phyloP scores from a whole-genome alignment of 768 basidiomycete genomes.

The Leccinum variicolor region DNA sequence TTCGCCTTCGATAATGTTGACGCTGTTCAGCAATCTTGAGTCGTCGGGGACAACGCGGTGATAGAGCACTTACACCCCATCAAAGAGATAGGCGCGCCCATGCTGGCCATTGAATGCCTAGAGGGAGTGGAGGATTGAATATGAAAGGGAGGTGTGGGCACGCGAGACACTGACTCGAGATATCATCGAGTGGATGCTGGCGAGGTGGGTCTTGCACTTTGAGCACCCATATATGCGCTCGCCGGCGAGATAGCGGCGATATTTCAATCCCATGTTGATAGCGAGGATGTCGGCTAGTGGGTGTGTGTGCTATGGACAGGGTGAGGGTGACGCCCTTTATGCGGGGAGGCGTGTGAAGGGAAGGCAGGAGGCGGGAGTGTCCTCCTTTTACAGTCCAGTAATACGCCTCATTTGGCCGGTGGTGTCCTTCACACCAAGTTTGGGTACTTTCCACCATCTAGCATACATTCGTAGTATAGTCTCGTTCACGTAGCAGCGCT shows the following conservation, averaged over 20 bases:
- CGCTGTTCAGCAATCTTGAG: conserved; percentile 44
- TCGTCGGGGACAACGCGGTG: conserved; percentile 5
- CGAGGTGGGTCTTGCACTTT: conserved; percentile 83
- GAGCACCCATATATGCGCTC: conserved; percentile 87
- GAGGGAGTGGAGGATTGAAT: conserved; percentile 13
- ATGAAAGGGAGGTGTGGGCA: background rate
- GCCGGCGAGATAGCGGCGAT: conserved; percentile 81
- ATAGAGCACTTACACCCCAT: conserved; percentile 70
- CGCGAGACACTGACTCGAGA: conserved; percentile 59
- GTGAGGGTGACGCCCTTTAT: conserved; percentile 23
- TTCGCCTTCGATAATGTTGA: conserved; percentile 88
- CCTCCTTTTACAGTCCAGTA: conserved; percentile 25
- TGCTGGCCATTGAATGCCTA: conserved; percentile 98
- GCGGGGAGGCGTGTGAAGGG: conserved; percentile 28
- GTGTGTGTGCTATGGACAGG: background rate
- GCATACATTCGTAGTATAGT: background rate
- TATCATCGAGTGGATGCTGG: conserved; percentile 89
- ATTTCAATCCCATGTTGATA: conserved; percentile 77
- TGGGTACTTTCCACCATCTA: background rate
- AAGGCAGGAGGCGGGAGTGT: conserved; percentile 10
- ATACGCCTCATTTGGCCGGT: conserved; percentile 22
- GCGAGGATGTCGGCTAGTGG: background rate
- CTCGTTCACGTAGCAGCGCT: conserved; percentile 13
- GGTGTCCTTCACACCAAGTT: conserved; percentile 25
- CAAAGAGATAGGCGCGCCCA: conserved; percentile 92